Evolutionary conservation across 176 grass and related monocot species (phyloP), one percentile per base, ranked within the genome.

Genomic region (Poa pratensis): DNA sequence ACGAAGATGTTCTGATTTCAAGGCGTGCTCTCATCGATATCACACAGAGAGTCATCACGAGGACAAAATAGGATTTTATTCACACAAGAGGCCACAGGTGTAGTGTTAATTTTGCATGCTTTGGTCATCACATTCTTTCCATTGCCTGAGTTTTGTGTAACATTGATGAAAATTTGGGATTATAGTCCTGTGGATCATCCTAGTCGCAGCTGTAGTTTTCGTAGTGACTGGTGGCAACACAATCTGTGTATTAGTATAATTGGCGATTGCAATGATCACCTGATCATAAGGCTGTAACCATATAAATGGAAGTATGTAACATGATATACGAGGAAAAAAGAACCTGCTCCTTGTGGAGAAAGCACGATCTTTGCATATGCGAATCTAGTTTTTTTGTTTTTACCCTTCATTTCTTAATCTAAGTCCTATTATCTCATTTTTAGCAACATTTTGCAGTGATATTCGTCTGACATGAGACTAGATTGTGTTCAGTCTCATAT

Each of bases 1-100:
- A 93, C 0, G 91, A 95, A 91, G 94, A 95, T 89, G 88, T 95
- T 76, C 55, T 92, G 63, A 87, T 77, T 20, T 95, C 94, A 13
- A 92, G 94, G 19, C 89, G 90, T 9, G 94, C 94, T 69, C 94
- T 95, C 54, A 82, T 95, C 28, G 88, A 91, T 53, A 85, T 95
- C 61, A 95, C 94, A 12, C 80, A 91, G n/a, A 90, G 88, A 85
- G 94, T 90, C 71, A 87, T 95, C 70, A 95, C 88, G 16, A 85
- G 94, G 86, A 89, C 80, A 82, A 95, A 95, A 89, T 95, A 89
- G 86, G 69, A 55, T 15, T 83, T 45, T 60, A 46, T 65, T 49
- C 13, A 15, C 60, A 26, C 39, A 51, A 61, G 48, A 26, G 40
- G 27, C 74, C 57, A 73, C 48, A 32, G 75, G 12, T 37, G 43